Conservation (phyloP, 352 stramenopile species). For the Pythium periplocum region DNA sequence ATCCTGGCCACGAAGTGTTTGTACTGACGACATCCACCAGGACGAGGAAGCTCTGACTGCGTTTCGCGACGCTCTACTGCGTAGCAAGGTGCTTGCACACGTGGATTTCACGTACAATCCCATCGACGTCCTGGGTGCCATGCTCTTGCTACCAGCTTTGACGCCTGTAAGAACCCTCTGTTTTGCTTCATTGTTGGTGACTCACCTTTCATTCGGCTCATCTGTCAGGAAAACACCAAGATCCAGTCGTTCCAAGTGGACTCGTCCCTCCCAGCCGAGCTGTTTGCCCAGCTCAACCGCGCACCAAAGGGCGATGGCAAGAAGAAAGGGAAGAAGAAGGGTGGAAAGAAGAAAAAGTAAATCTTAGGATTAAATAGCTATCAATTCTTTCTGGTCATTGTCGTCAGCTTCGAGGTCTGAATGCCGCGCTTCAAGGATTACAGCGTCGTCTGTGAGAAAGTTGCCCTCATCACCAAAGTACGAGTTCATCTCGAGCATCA, state of each 20-base stretch:
- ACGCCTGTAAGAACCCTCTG: slow-evolving; percentile 21
- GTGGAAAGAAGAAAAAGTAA: slow-evolving; percentile 52
- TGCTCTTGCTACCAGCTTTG: slow-evolving; percentile 53
- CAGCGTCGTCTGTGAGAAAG: slow-evolving; percentile 10
- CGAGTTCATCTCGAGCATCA: slow-evolving; percentile 8
- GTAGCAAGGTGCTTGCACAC: slow-evolving; percentile 59
- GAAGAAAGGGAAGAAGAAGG: slow-evolving; percentile 80
- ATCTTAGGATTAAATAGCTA: background rate
- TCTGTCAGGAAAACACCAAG: slow-evolving; percentile 46
- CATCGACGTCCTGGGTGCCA: slow-evolving; percentile 61
- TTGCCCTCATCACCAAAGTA: slow-evolving; percentile 22
- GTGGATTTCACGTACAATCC: slow-evolving; percentile 78
- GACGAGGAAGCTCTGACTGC: slow-evolving; percentile 22
- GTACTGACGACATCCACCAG: slow-evolving; percentile 4
- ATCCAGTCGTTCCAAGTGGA: slow-evolving; percentile 74
- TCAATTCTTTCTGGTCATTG: background rate
- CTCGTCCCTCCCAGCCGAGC: slow-evolving; percentile 52
- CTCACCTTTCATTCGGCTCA: background rate
- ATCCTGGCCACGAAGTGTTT: background rate
- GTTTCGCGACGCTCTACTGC: slow-evolving; percentile 60
- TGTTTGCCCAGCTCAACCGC: slow-evolving; percentile 74
- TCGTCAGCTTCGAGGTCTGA: background rate
- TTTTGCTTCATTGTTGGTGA: background rate
- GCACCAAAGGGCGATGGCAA: slow-evolving; percentile 64
- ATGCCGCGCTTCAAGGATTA: too few relatives aligned